These are phyloP conservation scores for Tetratostichococcus sp. DNA, from an alignment of 139 green algal species.

Conservation along the genomic window DNA sequence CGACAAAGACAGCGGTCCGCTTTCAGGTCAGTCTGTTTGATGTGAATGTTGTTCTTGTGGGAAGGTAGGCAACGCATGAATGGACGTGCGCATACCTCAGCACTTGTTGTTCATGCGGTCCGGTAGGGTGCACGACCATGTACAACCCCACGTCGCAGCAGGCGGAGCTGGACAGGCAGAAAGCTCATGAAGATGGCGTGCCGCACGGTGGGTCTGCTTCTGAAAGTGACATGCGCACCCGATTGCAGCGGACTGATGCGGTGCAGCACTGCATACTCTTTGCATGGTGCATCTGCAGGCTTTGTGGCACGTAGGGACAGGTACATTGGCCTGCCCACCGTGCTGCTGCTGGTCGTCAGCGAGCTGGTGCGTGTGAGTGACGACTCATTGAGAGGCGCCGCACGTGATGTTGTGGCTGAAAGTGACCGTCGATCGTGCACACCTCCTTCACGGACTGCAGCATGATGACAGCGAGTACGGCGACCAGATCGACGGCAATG, in stretches of 20 bases:
- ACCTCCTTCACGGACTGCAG: constrained; percentile 22
- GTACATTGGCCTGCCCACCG: constrained; percentile 53
- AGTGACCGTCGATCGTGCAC: neutral
- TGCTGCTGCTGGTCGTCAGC: constrained; percentile 65
- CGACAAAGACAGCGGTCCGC: too few relatives aligned
- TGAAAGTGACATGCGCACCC: too few relatives aligned
- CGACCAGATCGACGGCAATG: constrained; percentile 33
- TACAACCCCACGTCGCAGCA: constrained; percentile 80
- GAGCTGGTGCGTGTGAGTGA: constrained; percentile 58
- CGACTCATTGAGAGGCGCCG: neutral
- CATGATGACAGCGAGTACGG: constrained; percentile 81
- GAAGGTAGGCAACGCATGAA: too few relatives aligned
- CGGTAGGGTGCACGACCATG: constrained; percentile 82
- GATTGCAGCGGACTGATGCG: too few relatives aligned
- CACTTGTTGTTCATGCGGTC: too few relatives aligned
- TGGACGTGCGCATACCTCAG: too few relatives aligned
- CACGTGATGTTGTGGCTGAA: neutral
- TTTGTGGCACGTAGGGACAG: constrained; percentile 64
- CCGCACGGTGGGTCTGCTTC: constrained; percentile 85
- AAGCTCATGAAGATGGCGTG: constrained; percentile 69
- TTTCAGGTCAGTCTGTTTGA: too few relatives aligned
- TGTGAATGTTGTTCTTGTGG: too few relatives aligned
- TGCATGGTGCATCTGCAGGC: constrained; percentile 28
- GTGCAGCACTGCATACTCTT: neutral
- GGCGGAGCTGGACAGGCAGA: constrained; percentile 64